phyloP scores from a whole-genome alignment of 805 yeast genomes.

The Suhomyces sp. region DNA sequence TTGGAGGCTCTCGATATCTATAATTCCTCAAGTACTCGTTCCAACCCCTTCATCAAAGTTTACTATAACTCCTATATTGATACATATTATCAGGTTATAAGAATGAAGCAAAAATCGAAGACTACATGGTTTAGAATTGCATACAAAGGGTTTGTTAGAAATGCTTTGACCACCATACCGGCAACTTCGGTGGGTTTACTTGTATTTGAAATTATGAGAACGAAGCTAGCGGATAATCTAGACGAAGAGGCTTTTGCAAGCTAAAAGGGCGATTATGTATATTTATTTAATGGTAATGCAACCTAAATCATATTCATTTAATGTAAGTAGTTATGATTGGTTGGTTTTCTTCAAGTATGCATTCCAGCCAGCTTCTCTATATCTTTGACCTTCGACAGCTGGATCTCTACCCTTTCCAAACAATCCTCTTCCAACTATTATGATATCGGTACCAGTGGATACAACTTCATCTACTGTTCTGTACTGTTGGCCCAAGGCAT shows the following conservation, averaged over 20 bases:
- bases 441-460: constrained; percentile 83
- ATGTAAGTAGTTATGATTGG: neutral
- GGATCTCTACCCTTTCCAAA: constrained; percentile 95
- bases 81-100: constrained; percentile 60
- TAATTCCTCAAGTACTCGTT: constrained; percentile 31
- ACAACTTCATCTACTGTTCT: constrained; percentile 87
- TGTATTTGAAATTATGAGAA: constrained; percentile 79
- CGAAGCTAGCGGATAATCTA: constrained; percentile 31
- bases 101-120: constrained; percentile 52
- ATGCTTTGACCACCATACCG: constrained; percentile 75
- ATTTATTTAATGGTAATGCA: neutral
- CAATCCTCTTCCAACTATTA: constrained; percentile 97
- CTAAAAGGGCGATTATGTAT: neutral
- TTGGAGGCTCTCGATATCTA: constrained; percentile 75
- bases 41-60: constrained; percentile 40
- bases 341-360: constrained; percentile 58
- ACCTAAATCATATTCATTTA: neutral
- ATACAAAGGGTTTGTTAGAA: constrained; percentile 74
- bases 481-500: constrained; percentile 93
- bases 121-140: constrained; percentile 61
- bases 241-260: constrained; percentile 18
- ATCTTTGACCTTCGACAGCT: constrained; percentile 78
- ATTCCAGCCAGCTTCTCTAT: constrained; percentile 91
- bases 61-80: constrained; percentile 77
- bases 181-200: constrained; percentile 85